Conservation (phyloP, 78 protist species). For the Diacronema lutheri region DNA sequence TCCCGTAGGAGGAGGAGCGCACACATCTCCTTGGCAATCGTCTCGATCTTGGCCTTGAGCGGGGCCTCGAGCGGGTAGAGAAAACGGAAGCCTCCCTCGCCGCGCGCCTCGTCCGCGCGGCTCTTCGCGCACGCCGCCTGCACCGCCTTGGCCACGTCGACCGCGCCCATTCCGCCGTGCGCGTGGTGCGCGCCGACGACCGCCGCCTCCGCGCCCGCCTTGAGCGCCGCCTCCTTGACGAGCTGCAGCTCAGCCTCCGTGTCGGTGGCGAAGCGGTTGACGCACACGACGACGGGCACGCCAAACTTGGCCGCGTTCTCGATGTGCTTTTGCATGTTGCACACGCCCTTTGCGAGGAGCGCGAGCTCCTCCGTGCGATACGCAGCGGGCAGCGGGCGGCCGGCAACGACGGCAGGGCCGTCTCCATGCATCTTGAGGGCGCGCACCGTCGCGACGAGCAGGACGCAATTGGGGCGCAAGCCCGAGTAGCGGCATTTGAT, state of each 20-base stretch:
- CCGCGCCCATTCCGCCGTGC: slow-evolving; percentile 91
- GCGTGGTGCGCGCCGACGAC: slow-evolving; percentile 86
- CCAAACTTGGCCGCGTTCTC: slow-evolving; percentile 69
- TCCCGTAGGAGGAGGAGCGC: background rate
- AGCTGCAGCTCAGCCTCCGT: slow-evolving; percentile 59
- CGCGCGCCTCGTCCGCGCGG: background rate
- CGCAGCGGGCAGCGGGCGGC: slow-evolving; percentile 56
- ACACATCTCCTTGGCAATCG: slow-evolving; percentile 51
- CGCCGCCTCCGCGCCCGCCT: slow-evolving; percentile 86
- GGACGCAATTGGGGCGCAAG: slow-evolving; percentile 77
- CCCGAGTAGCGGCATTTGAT: slow-evolving; percentile 89
- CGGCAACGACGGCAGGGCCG: slow-evolving; percentile 77
- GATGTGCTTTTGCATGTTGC: slow-evolving; percentile 72
- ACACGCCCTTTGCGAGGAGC: slow-evolving; percentile 57
- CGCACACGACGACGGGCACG: slow-evolving; percentile 86
- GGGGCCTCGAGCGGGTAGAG: slow-evolving; percentile 52
- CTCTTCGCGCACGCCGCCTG: slow-evolving; percentile 62
- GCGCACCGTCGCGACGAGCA: slow-evolving; percentile 89
- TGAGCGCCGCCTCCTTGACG: slow-evolving; percentile 23
- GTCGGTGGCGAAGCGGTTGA: slow-evolving; percentile 80
- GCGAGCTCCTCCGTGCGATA: slow-evolving; percentile 59
- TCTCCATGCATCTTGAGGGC: slow-evolving; percentile 94
- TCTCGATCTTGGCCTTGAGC: slow-evolving; percentile 67
- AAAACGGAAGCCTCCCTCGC: slow-evolving; percentile 55
- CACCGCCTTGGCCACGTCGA: slow-evolving; percentile 77